Base-by-base conservation (phyloP, 2,329 filamentous ascomycete genomes). In the Hirsutella rhossiliensis region DNA sequence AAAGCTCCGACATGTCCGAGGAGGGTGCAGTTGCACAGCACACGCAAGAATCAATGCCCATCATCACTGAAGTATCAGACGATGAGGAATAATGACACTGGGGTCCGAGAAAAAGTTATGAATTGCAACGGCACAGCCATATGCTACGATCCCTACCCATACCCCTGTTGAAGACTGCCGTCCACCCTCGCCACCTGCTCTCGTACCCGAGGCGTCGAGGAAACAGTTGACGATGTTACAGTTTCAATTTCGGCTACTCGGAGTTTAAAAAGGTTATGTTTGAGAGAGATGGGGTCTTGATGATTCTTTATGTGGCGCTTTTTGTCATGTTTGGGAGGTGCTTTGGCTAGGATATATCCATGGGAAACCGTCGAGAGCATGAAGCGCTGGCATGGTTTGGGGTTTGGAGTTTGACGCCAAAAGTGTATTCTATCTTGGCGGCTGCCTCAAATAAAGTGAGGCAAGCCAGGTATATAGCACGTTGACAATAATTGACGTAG, bases 41-140 rank as follows among this genome's bases (percentile, higher is more conserved):
- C 23, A 30, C 17, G 15, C 42, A 41, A 18, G 43, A 41, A 40
- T 48, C 49, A 50, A 42, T 40, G 17, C 20, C 29, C 45, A 47
- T 53, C 11, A 49, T 55, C 17, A 50, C 60, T 47, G 62, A 65
- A 54, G 54, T 58, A 34, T 55, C 56, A 48, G 58, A 55, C 39
- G 56, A 54, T 38, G 55, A 53, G 28, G 45, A 55, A 37, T 51
- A 38, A 39, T 36, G 7, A 17, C 34, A 13, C 34, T 11, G 15
- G 9, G 15, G 7, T 8, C n/a, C n/a, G 31, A 13, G 13, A 7
- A 13, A 13, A 13, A 32, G 31, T 13, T n/a, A 11, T 13, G 31
- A 7, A 13, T n/a, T n/a, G 5, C 31, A 13, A 32, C 31, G n/a
- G 11, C 7, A 32, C n/a, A 12, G 11, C 31, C 5, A 6, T 6